These are phyloP conservation scores for Chlorella sp. DNA, from an alignment of 139 green algal genomes.

Conservation along the genomic window DNA sequence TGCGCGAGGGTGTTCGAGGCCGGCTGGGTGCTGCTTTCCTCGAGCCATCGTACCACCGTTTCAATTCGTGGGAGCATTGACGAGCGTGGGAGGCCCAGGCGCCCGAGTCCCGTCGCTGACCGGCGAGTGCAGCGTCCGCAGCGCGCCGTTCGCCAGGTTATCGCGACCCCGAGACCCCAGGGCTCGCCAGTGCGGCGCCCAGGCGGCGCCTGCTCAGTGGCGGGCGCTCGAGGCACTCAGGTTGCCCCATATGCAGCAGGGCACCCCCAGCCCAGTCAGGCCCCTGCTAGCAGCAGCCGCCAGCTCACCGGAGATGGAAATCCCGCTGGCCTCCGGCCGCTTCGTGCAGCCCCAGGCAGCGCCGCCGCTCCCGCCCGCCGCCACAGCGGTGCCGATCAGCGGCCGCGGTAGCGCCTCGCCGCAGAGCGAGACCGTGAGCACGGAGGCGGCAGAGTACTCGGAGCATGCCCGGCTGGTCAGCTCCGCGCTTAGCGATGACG, in stretches of 20 bases:
- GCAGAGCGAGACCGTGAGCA: neutral
- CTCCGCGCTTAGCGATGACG: constrained; percentile 35
- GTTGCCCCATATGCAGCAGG: neutral
- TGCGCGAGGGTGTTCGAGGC: too few species aligned
- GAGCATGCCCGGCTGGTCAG: constrained; percentile 5
- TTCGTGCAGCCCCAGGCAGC: neutral
- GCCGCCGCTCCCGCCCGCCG: neutral
- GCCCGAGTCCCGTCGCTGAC: too few species aligned
- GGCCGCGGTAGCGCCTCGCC: neutral
- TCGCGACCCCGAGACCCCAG: too few species aligned
- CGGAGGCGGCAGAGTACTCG: constrained; percentile 4
- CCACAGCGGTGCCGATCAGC: neutral
- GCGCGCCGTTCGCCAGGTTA: too few species aligned
- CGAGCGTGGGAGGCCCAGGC: too few species aligned
- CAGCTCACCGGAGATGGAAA: neutral
- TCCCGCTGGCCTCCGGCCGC: neutral
- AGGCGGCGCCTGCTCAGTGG: too few species aligned
- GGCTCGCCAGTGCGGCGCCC: too few species aligned
- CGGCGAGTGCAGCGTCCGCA: too few species aligned
- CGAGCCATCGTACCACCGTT: too few species aligned
- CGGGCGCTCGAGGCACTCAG: too few species aligned
- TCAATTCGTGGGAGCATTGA: too few species aligned
- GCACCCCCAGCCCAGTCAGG: neutral
- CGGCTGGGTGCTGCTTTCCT: too few species aligned
- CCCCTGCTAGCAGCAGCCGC: neutral